Conservation (phyloP, 176 grass and related monocot genomes). For the Pontederia paniculata region DNA sequence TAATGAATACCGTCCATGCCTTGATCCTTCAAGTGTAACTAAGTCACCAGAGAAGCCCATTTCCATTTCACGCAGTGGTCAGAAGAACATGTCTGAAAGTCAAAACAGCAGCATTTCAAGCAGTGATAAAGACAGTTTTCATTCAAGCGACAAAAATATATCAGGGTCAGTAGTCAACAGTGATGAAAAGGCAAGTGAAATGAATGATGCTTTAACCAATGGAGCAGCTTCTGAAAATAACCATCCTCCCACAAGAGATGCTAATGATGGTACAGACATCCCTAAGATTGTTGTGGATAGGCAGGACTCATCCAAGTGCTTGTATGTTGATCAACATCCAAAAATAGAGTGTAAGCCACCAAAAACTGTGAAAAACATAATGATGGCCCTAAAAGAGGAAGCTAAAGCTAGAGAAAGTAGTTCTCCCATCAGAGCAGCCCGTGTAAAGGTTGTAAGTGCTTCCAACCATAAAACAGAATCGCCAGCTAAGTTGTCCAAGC, state of each 20-base stretch:
- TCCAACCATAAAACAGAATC: conserved; percentile 41
- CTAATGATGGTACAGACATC: conserved; percentile 24
- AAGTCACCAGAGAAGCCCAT: conserved; percentile 41
- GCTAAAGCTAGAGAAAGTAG: conserved; percentile 48
- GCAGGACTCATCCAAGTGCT: conserved; percentile 41
- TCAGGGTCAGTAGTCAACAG: conserved; percentile 34
- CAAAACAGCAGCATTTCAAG: conserved; percentile 81
- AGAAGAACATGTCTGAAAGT: conserved; percentile 69
- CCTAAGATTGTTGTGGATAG: conserved; percentile 33
- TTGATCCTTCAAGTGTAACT: conserved; percentile 28
- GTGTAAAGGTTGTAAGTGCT: conserved; percentile 37
- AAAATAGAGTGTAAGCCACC: conserved; percentile 43
- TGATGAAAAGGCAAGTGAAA: conserved; percentile 28
- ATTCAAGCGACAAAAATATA: conserved; percentile 52
- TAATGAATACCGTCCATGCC: conserved; percentile 44
- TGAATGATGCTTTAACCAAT: conserved; percentile 32
- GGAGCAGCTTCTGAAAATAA: conserved; percentile 18
- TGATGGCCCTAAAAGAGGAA: conserved; percentile 57
- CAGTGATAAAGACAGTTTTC: conserved; percentile 71
- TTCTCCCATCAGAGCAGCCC: conserved; percentile 59
- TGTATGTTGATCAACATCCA: conserved; percentile 31
- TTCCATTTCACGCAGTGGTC: conserved; percentile 27
- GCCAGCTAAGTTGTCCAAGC: conserved; percentile 41
- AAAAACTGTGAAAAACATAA: conserved; percentile 61
- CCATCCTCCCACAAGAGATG: conserved; percentile 29